phyloP scores from a whole-genome alignment of 2,329 filamentous ascomycete species.

The Fusarium sp. region DNA sequence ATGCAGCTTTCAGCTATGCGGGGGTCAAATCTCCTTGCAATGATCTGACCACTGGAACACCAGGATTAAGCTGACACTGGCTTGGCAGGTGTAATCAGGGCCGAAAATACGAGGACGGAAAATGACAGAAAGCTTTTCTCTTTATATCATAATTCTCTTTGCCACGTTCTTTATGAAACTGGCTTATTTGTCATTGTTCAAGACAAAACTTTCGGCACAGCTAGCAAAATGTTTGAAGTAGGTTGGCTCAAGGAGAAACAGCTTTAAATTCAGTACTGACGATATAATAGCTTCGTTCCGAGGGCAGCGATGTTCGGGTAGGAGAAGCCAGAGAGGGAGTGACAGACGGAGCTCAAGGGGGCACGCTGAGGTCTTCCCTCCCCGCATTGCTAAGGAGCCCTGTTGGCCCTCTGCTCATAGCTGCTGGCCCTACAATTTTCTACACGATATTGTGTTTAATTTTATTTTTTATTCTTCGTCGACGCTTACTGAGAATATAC shows the following conservation, averaged over 20 bases:
- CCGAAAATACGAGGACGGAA: neutral
- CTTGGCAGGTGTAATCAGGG: neutral
- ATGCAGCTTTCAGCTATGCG: neutral
- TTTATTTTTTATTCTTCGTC: neutral
- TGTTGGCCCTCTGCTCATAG: neutral
- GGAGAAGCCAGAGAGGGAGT: neutral
- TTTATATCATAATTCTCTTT: neutral
- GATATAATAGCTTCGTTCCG: accelerated
- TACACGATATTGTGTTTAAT: neutral
- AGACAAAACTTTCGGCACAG: accelerated
- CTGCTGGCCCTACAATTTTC: neutral
- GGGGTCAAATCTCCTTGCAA: neutral
- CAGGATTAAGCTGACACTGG: neutral
- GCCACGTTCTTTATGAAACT: neutral
- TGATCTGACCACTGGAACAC: neutral
- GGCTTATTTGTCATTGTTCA: neutral
- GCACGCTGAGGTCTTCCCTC: neutral
- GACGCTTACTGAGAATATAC: neutral
- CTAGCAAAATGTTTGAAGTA: neutral
- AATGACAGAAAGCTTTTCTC: accelerated
- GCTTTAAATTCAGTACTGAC: accelerated
- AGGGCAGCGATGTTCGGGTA: neutral
- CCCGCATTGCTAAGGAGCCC: neutral
- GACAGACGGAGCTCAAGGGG: neutral
- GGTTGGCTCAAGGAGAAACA: accelerated